Percentiles rank a stretch among this genome's conserved stretches.
phyloP scores from a whole-genome alignment of 2,329 filamentous ascomycete species.

The Leptodontidium sp. region DNA sequence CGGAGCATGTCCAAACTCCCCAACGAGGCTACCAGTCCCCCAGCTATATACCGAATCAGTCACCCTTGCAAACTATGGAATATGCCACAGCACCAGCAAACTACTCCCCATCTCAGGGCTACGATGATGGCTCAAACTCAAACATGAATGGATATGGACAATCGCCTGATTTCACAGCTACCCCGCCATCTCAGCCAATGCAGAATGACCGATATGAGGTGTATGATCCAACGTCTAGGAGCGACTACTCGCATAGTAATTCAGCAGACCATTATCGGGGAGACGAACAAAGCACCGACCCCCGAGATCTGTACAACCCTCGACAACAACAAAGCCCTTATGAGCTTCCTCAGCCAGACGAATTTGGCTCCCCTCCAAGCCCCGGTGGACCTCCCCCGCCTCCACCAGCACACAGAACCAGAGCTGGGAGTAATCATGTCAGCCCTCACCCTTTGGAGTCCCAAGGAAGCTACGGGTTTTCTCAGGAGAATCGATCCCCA shows the following conservation, averaged over 20 bases:
- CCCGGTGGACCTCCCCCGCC: constrained; percentile 47
- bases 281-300: constrained; percentile 36
- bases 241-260: constrained; percentile 34
- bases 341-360: constrained; percentile 41
- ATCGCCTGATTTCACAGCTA: constrained; percentile 27
- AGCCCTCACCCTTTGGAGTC: constrained; percentile 38
- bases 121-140: constrained; percentile 36
- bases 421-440: constrained; percentile 35
- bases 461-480: constrained; percentile 40
- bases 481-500: constrained; percentile 29
- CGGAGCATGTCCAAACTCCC: constrained; percentile 57
- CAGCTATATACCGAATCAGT: constrained; percentile 57
- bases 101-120: constrained; percentile 35
- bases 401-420: constrained; percentile 45
- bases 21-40: constrained; percentile 57
- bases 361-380: constrained; percentile 44
- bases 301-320: constrained; percentile 38
- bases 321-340: constrained; percentile 37
- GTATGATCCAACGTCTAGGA: constrained; percentile 40
- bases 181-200: constrained; percentile 33
- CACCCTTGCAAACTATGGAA: constrained; percentile 62
- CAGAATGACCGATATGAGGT: constrained; percentile 40
- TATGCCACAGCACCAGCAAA: constrained; percentile 41
- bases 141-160: constrained; percentile 36
- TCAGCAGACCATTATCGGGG: constrained; percentile 33